These are phyloP conservation scores for Microglena sp. DNA, from an alignment of 139 green algal species.

Conservation along the genomic window DNA sequence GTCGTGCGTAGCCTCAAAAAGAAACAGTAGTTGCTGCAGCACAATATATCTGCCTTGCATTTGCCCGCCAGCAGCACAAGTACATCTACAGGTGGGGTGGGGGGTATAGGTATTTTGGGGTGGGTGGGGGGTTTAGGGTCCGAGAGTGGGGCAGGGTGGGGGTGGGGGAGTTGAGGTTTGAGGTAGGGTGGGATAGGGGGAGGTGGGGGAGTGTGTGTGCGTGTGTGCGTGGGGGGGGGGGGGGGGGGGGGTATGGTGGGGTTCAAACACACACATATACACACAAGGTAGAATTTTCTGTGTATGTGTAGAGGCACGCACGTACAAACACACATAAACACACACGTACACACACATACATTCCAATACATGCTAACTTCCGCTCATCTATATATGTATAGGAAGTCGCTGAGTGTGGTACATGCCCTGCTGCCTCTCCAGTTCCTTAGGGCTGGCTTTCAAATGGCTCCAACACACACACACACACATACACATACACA, in stretches of 20 bases:
- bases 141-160: no score
- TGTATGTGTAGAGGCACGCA: slow-evolving; percentile 5
- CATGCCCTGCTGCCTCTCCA: background rate
- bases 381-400: background rate
- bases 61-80: slow-evolving; percentile 37
- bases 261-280: no score
- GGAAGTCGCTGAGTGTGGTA: background rate
- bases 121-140: no score
- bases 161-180: no score
- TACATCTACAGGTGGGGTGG: slow-evolving; percentile 40
- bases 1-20: no score
- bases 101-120: no score
- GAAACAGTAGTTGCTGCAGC: no score
- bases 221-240: no score
- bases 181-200: no score
- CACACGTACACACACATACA: background rate
- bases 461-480: background rate
- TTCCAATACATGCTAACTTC: background rate
- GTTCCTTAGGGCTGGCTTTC: background rate
- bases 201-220: no score
- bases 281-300: no score
- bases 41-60: slow-evolving; percentile 67
- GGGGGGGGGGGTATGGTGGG: no score
- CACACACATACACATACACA: background rate
- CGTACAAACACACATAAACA: slow-evolving; percentile 1